A percentile compares a stretch with the other conserved stretches of the same genome.
These are phyloP conservation scores for Calocera viscosa DNA, from an alignment of 768 basidiomycete genomes.

Conservation along the genomic window DNA sequence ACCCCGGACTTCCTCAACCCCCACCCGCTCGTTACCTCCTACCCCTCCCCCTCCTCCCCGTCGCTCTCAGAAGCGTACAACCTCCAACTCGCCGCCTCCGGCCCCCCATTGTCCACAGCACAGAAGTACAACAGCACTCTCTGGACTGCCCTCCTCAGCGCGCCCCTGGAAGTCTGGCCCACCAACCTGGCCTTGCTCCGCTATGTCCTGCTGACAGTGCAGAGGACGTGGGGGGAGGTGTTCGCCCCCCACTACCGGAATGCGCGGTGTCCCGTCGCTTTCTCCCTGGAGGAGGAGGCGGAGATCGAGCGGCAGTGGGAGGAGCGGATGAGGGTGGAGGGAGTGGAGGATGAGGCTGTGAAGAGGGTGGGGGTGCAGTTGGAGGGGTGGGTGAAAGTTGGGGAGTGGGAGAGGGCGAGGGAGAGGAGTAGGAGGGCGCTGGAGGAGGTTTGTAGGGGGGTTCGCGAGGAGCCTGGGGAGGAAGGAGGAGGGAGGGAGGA, in stretches of 20 bases:
- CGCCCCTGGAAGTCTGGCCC: background rate
- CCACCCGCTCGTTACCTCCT: background rate
- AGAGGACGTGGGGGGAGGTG: background rate
- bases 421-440: background rate
- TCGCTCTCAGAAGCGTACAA: background rate
- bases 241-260: background rate
- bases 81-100: background rate
- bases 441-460: background rate
- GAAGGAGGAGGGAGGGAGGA: background rate
- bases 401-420: background rate
- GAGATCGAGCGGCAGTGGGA: background rate
- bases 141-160: background rate
- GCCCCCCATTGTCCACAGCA: background rate
- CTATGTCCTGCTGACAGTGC: background rate
- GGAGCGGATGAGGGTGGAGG: background rate
- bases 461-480: background rate
- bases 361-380: background rate
- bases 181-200: background rate
- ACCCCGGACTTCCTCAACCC: background rate
- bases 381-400: background rate
- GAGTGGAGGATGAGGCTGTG: background rate
- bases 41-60: background rate
- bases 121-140: background rate
- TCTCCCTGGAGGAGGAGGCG: background rate
- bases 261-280: background rate